Percentiles rank a stretch among this genome's conserved stretches.
Evolutionary conservation across 2,329 filamentous ascomycete genomes (phyloP).

Genomic region (Ascocoryne sarcoides): DNA sequence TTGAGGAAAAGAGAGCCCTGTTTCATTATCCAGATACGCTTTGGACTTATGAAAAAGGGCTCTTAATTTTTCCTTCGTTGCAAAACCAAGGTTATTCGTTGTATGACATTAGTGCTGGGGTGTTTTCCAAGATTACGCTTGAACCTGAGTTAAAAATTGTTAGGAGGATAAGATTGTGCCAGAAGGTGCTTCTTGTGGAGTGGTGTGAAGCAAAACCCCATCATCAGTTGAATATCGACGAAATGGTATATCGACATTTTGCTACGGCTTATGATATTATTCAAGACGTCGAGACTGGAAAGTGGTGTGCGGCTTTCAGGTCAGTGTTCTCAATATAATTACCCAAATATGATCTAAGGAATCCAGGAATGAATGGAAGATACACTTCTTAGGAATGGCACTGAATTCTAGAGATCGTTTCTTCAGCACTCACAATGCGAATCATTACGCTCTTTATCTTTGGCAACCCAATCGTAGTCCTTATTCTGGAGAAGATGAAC

Average conservation of each 20-base stretch:
- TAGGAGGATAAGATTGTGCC: conserved; percentile 44
- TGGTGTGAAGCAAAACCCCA: conserved; percentile 48
- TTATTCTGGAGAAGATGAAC: conserved; percentile 47
- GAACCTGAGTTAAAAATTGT: conserved; percentile 40
- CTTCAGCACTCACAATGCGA: conserved; percentile 50
- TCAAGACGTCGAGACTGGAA: conserved; percentile 5
- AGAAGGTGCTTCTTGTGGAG: conserved; percentile 51
- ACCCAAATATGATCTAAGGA: too few species aligned
- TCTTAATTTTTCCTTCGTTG: conserved; percentile 44
- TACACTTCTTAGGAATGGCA: conserved; percentile 47
- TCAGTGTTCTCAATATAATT: too few species aligned
- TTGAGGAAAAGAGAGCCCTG: conserved; percentile 31
- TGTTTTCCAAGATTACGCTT: conserved; percentile 42
- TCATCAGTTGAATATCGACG: conserved; percentile 42
- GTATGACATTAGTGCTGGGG: conserved; percentile 40
- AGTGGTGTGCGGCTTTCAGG: conserved; percentile 40
- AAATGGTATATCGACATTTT: conserved; percentile 47
- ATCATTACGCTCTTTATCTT: conserved; percentile 52
- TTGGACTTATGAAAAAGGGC: conserved; percentile 46
- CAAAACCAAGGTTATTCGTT: conserved; percentile 32
- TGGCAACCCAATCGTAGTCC: conserved; percentile 51
- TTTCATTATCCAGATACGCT: conserved; percentile 40
- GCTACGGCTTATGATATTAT: conserved; percentile 48
- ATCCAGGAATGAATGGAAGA: conserved; percentile 46
- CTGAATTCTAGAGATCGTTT: conserved; percentile 50